These are phyloP conservation scores for Verticillium isaacii DNA, from an alignment of 2,329 filamentous ascomycete species.

Conservation along the genomic window DNA sequence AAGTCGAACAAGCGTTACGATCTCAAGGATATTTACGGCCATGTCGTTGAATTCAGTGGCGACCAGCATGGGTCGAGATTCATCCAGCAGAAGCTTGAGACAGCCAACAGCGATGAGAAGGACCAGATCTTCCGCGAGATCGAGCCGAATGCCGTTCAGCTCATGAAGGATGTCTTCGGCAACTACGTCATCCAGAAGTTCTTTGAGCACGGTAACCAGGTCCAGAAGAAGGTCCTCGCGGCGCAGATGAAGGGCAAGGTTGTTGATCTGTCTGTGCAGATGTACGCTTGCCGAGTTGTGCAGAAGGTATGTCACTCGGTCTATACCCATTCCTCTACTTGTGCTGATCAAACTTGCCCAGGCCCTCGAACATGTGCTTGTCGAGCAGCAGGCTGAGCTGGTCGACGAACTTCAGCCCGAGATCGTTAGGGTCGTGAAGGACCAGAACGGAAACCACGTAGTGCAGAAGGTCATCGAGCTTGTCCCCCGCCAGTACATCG, in stretches of 20 bases:
- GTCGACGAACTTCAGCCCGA: constrained; percentile 77
- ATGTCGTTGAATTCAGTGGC: constrained; percentile 91
- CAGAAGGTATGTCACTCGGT: constrained; percentile 66
- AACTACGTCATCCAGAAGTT: constrained; percentile 99
- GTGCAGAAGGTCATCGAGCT: constrained; percentile 89
- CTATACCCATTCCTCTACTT: too few species aligned
- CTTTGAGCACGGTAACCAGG: constrained; percentile 91
- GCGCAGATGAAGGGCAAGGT: constrained; percentile 86
- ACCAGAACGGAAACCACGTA: constrained; percentile 94
- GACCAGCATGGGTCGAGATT: constrained; percentile 95
- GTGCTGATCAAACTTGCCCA: constrained; percentile 26
- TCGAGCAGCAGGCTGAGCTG: constrained; percentile 83
- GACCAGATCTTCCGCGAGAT: constrained; percentile 87
- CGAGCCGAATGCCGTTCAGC: constrained; percentile 72
- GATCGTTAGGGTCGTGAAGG: constrained; percentile 72
- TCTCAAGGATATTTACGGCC: constrained; percentile 79
- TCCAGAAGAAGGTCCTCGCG: constrained; percentile 84
- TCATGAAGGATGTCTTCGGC: constrained; percentile 96
- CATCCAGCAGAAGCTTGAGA: constrained; percentile 88
- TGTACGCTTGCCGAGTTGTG: constrained; percentile 92
- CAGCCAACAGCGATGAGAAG: constrained; percentile 93
- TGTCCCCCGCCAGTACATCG: constrained; percentile 71
- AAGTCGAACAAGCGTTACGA: constrained; percentile 74
- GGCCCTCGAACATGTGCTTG: constrained; percentile 84
- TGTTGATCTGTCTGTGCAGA: constrained; percentile 72